phyloP scores from a whole-genome alignment of 1,284 basidiomycete genomes.

The Exobasidium cylindrosporum region DNA sequence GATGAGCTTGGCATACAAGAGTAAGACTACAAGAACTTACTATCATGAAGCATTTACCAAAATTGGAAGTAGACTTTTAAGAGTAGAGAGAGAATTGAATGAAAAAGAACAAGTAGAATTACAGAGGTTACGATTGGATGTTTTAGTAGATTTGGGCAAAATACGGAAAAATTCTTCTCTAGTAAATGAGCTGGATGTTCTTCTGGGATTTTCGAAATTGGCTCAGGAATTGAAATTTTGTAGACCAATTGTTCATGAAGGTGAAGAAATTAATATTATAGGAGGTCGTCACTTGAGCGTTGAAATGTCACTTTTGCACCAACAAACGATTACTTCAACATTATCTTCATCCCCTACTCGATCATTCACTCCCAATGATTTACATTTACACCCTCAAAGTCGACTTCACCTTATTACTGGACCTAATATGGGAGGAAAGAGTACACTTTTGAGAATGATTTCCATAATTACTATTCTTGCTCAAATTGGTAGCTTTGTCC shows the following conservation, averaged over 20 bases:
- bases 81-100: conserved; percentile 27
- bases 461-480: conserved; percentile 87
- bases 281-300: conserved; percentile 89
- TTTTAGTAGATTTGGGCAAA: conserved; percentile 17
- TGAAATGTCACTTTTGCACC: conserved; percentile 75
- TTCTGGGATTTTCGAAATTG: conserved; percentile 74
- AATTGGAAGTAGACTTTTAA: conserved; percentile 31
- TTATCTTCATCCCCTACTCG: neutral
- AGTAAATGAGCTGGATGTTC: conserved; percentile 84
- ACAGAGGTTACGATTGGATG: conserved; percentile 35
- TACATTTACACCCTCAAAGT: conserved; percentile 59
- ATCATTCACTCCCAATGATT: conserved; percentile 10
- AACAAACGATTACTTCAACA: conserved; percentile 23
- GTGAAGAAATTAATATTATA: conserved; percentile 61
- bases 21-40: conserved; percentile 39
- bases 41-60: conserved; percentile 35
- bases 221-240: conserved; percentile 76
- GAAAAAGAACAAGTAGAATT: conserved; percentile 33
- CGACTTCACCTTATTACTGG: conserved; percentile 81
- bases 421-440: conserved; percentile 93
- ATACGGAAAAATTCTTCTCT: conserved; percentile 72
- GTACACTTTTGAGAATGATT: conserved; percentile 84
- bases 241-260: conserved; percentile 68
- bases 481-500: conserved; percentile 88
- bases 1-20: conserved; percentile 32